A percentile compares a stretch with the other conserved stretches of the same genome.
These are phyloP conservation scores for Chytriomyces sp. DNA, from an alignment of 192 early-diverging fungal genomes.

Conservation along the genomic window DNA sequence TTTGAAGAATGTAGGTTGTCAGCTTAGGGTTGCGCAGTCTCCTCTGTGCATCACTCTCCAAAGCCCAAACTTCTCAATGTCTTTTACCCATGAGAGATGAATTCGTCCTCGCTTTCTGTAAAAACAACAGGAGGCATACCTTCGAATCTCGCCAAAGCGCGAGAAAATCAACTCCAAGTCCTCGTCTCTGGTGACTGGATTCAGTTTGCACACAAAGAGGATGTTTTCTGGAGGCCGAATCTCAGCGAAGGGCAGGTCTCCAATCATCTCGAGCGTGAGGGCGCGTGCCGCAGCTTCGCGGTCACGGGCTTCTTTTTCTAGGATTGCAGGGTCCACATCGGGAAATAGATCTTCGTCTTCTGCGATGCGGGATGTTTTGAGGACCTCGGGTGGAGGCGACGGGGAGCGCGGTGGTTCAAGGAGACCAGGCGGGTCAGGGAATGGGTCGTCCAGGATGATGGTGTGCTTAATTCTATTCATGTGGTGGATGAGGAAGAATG, in stretches of 20 bases:
- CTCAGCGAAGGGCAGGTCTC: constrained; percentile 95
- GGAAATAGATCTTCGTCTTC: constrained; percentile 72
- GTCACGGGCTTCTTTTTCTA: constrained; percentile 66
- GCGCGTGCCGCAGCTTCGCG: constrained; percentile 81
- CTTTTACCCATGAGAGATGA: neutral
- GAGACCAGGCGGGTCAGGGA: constrained; percentile 76
- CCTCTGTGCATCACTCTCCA: neutral
- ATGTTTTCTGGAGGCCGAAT: constrained; percentile 97
- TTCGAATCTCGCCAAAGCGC: constrained; percentile 81
- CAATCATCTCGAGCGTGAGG: constrained; percentile 96
- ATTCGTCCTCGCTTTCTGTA: no score
- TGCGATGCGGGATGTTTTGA: constrained; percentile 72
- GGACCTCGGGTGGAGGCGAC: constrained; percentile 69
- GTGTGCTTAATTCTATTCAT: constrained; percentile 78
- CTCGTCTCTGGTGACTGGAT: constrained; percentile 85
- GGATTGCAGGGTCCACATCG: constrained; percentile 59
- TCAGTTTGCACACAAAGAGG: constrained; percentile 93
- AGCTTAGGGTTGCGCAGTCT: neutral
- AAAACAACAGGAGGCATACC: constrained; percentile 37
- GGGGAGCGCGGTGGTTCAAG: constrained; percentile 72
- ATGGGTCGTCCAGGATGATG: constrained; percentile 90
- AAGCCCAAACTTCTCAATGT: neutral
- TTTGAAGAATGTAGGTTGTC: neutral
- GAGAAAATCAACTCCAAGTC: constrained; percentile 93
- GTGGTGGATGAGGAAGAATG: no score